Base-by-base conservation (phyloP, 2,329 filamentous ascomycete species). In the Diaporthe vexans region DNA sequence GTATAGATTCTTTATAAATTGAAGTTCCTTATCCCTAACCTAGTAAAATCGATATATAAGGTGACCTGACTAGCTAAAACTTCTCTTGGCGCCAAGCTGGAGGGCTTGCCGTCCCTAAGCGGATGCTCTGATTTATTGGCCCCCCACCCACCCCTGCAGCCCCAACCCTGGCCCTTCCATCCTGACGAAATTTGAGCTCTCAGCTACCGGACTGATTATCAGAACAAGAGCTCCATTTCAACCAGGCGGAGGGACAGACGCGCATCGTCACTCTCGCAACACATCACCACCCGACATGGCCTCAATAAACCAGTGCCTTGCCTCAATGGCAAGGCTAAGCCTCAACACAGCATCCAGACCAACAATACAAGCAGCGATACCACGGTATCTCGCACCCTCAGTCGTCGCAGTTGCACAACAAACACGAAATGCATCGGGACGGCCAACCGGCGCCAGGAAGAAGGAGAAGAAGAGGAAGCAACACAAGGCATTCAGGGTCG, bases 401-500 rank as follows among this genome's bases (percentile, higher is more conserved):
- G 81, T 85, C 57, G 78, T 84, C 46, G 81, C 85, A 59, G 78
- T 83, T 43, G 71, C 77, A 57, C 74, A 78, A 57, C 86, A 88
- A 78, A 82, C 82, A 73, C 87, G 88, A 78, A 82, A 82, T 80
- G 85, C 84, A 48, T 83, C 83, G 43, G 77, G 63, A 10, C 78
- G 79, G 46, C 78, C 85, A 75, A 79, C 81, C 74, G 84, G 86
- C 77, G 84, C 85, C 76, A 86, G 86, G 79, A 88, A 87, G 78
- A 91, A 90, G 84, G 82, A 84, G 76, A 90, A 90, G 84, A 89
- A 88, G 82, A 91, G 88, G 83, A 86, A 88, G 79, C 84, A 88
- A 70, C 89, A 91, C 80, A 94, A 94, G 84, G 87, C 89, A 15
- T 91, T 90, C 76, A 91, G 90, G 77, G 89, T 91, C 43, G 95